Evolutionary conservation across 208 protist species (phyloP), one percentile per base, ranked within the genome.

Genomic region (Acanthamoeba rhysodes): DNA sequence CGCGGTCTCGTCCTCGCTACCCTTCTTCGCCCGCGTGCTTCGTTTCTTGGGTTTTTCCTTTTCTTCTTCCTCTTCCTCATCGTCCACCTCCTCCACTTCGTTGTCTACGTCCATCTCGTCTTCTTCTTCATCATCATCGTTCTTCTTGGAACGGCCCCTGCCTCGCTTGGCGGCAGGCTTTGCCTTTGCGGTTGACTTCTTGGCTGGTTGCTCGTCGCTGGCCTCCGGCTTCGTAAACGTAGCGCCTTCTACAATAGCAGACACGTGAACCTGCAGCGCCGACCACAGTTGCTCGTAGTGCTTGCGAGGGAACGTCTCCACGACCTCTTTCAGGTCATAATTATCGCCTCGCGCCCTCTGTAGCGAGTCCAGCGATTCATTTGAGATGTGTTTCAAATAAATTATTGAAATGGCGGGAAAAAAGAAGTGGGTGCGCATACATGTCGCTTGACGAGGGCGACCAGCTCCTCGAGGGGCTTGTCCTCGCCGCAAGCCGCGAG

Each of bases 241-340:
- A 22, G 27, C 14, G 70, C 34, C 34, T n/a, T 78, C 70, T 10
- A 78, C 70, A 78, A 78, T 78, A 0, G 8, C 70, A 18, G 70
- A 20, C 16, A 78, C 70, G 32, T 78, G 70, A 6, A 22, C 20
- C 2, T 78, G 70, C 24, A 78, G 16, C 16, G 70, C 34, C 70
- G n/a, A 18, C 70, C 70, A 78, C 29, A 78, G n/a, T 41, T 78
- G 70, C 27, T 78, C 70, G 70, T 78, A 41, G n/a, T 20, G 12
- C n/a, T 78, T 78, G n/a, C 70, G 70, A 32, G 70, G 70, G 16
- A 78, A n/a, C 6, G 70, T 78, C 29, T 78, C 70, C 7, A 78
- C 70, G 32, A 78, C 6, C n/a, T 78, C 70, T n/a, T 78, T 78
- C 27, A 78, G 70, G 18, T 78, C 70, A 24, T 78, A 78, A n/a